Base-by-base conservation (phyloP, 257 asterid genomes). In the Cinchona pubescens region DNA sequence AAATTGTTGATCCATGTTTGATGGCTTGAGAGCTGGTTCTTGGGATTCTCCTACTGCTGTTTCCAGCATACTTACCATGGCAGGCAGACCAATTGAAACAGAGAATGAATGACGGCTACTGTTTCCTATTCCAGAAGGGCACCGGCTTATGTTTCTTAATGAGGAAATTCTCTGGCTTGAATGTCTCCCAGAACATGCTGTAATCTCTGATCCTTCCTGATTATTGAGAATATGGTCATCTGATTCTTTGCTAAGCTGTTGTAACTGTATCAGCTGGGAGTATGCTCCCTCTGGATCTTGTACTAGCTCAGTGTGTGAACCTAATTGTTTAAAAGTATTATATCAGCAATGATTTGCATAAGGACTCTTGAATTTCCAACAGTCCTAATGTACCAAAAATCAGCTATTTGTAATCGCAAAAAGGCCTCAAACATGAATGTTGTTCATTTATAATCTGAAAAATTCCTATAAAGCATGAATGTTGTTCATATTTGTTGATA, bases 301-400 rank as follows among this genome's bases (percentile, higher is more conserved):
- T 18, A 89, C 66, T 18, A 89, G 78, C 19, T 89, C 88, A 76
- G 73, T 38, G 70, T 89, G 94, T 32, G 88, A 79, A 68, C 93
- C 91, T 84, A 74, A 35, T 30, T 49, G 25, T 51, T 48, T 21
- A 55, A 69, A 25, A 29, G 42, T 53, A 58, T 27, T 67, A 43
- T 43, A 6, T 37, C 29, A 7, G 30, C 30, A 18, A 35, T 18
- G 5, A 19, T n/a, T n/a, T n/a, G n/a, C n/a, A n/a, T n/a, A n/a
- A n/a, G n/a, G n/a, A n/a, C n/a, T n/a, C n/a, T n/a, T n/a, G 34
- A 5, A n/a, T 58, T 25, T 56, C 11, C 13, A 0, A 55, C 2
- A 7, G 30, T 3, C 64, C 14, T 16, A 51, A 51, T 51, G 58
- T n/a, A 49, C 56, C 23, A 7, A 49, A 1, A 51, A 51, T 16